A percentile compares a stretch with the other conserved stretches of the same genome.
Conservation (phyloP, 1,139 yeast genomes). For the Debaryomyces sp. region DNA sequence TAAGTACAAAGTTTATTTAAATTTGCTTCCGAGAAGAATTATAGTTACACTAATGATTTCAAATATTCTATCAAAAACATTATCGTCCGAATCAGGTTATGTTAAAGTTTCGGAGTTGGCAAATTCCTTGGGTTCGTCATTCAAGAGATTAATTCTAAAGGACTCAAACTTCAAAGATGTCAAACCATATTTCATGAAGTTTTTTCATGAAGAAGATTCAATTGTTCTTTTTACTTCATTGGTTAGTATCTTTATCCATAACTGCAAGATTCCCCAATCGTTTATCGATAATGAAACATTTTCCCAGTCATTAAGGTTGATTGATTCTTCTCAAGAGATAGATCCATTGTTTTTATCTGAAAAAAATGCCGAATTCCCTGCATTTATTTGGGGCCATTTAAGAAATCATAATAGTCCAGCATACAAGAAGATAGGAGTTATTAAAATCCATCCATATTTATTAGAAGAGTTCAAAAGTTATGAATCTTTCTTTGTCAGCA, state of each 20-base stretch:
- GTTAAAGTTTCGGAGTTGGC: conserved; percentile 20
- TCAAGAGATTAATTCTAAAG: conserved; percentile 16
- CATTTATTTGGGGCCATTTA: conserved; percentile 12
- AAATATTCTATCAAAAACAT: conserved; percentile 22
- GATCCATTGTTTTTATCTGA: conserved; percentile 8
- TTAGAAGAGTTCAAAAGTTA: conserved; percentile 19
- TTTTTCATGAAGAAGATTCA: conserved; percentile 24
- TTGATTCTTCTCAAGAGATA: conserved; percentile 12
- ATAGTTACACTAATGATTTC: conserved; percentile 26
- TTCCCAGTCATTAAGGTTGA: conserved; percentile 4
- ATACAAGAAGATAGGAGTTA: conserved; percentile 18
- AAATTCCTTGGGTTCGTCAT: conserved; percentile 14
- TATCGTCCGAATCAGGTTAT: conserved; percentile 20
- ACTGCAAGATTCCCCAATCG: conserved; percentile 21
- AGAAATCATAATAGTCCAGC: conserved; percentile 1
- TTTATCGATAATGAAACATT: conserved; percentile 3
- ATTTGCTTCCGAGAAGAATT: conserved; percentile 20
- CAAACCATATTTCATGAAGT: conserved; percentile 12
- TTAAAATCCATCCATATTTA: conserved; percentile 30
- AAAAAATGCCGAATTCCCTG: conserved; percentile 8
- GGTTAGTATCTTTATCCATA: conserved; percentile 22
- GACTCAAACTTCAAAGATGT: conserved; percentile 14
- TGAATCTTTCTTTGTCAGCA: conserved; percentile 17
- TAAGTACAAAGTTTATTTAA: conserved; percentile 21
- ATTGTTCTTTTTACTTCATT: conserved; percentile 25